Conservation (phyloP, 176 grass and related monocot genomes). For the Phragmites australis region DNA sequence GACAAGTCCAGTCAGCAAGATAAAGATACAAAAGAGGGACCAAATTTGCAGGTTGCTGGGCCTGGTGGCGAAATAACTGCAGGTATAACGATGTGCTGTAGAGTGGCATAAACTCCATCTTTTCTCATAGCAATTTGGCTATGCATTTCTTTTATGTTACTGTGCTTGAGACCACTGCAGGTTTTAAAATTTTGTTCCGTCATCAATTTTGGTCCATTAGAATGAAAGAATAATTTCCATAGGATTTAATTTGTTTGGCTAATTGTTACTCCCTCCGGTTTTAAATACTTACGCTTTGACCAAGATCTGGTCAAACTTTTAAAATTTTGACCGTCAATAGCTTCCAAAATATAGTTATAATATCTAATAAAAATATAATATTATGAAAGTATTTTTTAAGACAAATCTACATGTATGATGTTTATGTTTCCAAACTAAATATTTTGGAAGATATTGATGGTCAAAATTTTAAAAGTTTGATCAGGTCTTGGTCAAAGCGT, state of each 20-base stretch:
- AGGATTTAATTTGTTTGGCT: neutral
- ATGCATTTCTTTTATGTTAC: neutral
- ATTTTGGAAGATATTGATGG: no score
- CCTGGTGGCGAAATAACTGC: constrained; percentile 84
- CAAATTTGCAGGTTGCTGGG: constrained; percentile 84
- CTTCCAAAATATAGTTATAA: no score
- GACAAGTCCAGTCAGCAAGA: constrained; percentile 84
- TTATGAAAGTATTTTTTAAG: no score
- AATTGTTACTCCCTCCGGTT: no score
- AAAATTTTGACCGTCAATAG: no score
- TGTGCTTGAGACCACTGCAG: neutral
- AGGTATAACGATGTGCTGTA: constrained; percentile 44
- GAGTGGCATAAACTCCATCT: constrained; percentile 4
- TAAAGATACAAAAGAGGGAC: constrained; percentile 81
- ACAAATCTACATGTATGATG: no score
- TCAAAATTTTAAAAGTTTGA: no score
- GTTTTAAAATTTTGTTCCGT: constrained; percentile 5
- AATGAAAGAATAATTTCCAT: constrained; percentile 6
- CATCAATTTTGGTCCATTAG: constrained; percentile 14
- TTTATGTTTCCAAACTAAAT: no score
- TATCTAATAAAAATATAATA: no score
- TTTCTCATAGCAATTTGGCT: constrained; percentile 25
- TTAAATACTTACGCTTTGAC: no score
- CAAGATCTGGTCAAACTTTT: no score
- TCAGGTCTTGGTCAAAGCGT: no score